These are phyloP conservation scores for Arthrobotrys sphaeroides DNA, from an alignment of 2,329 filamentous ascomycete species.

Conservation along the genomic window DNA sequence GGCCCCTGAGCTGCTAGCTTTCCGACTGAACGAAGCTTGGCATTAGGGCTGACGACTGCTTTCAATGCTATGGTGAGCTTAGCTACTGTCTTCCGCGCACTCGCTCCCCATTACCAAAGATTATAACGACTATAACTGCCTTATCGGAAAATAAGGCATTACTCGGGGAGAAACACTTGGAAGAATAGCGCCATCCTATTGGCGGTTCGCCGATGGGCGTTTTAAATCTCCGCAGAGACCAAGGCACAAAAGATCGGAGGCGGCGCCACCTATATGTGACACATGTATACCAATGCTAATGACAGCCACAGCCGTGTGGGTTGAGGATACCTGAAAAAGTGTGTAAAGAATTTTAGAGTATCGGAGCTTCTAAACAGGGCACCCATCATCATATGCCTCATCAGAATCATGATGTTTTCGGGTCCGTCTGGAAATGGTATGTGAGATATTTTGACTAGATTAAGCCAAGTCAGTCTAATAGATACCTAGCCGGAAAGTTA, in stretches of 20 bases:
- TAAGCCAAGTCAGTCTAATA: slow-evolving; percentile 7
- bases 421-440: slow-evolving; percentile 18
- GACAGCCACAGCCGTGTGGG: background rate
- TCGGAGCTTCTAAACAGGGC: slow-evolving; percentile 13
- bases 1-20: background rate
- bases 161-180: background rate
- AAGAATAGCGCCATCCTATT: background rate
- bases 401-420: background rate
- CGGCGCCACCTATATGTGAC: slow-evolving; percentile 9
- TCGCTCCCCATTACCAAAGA: background rate
- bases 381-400: slow-evolving; percentile 8
- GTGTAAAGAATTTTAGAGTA: slow-evolving; percentile 14
- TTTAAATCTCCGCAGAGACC: slow-evolving; percentile 11
- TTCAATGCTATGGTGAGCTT: background rate
- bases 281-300: slow-evolving; percentile 2
- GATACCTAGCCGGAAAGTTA: slow-evolving; percentile 8
- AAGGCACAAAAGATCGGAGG: background rate
- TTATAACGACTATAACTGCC: background rate
- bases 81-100: background rate
- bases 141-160: slow-evolving; percentile 3
- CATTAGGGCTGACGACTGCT: slow-evolving; percentile 22
- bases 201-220: background rate
- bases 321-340: background rate
- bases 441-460: slow-evolving; percentile 11
- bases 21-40: background rate